Evolutionary conservation across 495 filamentous ascomycete species (phyloP), one percentile per base, ranked within the genome.

Genomic region (Penicillium flavigenum): DNA sequence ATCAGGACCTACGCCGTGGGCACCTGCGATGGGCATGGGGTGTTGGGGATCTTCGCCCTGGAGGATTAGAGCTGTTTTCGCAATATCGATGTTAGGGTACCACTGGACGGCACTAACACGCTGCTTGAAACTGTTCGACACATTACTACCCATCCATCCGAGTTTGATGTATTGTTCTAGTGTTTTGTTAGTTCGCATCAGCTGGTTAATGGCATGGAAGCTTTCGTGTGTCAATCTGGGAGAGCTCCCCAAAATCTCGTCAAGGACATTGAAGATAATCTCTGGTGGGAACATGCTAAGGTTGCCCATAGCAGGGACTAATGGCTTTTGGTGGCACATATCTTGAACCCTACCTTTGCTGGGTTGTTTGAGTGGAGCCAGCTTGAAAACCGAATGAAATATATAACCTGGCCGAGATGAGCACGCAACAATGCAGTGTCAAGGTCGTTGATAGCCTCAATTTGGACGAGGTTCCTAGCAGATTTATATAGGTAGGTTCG

Each of bases 201-300:
- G 27, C 32, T 49, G 10, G 20, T 26, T 43, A 2, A 63, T 38
- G 9, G 49, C 45, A 29, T 47, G 47, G 39, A 63, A 34, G 22
- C 7, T 32, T 16, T 45, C 26, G 39, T 63, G 61, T 14, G 54
- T 45, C 43, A 61, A 31, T 27, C 27, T 31, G 7, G 36, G 10
- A 10, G 7, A 38, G 10, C 7, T 19, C 27, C 31, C 31, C 1
- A 61, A 19, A 1, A 52, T 22, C 2, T 54, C 24, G 11, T 57
- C 58, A 27, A 63, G 29, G 14, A 63, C 51, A 10, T 49, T 54
- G 26, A 41, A 60, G 17, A 57, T 26, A 8, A 61, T 24, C 14
- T 63, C 61, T 14, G 45, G 24, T 31, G 61, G 58, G 3, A 57
- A 31, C 7, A 31, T 19, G 22, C 41, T 16, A 52, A 47, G 8